Evolutionary conservation across 169 alveolate genomes (phyloP), one percentile per base, ranked within the genome.

Genomic region (Babesia ovata): DNA sequence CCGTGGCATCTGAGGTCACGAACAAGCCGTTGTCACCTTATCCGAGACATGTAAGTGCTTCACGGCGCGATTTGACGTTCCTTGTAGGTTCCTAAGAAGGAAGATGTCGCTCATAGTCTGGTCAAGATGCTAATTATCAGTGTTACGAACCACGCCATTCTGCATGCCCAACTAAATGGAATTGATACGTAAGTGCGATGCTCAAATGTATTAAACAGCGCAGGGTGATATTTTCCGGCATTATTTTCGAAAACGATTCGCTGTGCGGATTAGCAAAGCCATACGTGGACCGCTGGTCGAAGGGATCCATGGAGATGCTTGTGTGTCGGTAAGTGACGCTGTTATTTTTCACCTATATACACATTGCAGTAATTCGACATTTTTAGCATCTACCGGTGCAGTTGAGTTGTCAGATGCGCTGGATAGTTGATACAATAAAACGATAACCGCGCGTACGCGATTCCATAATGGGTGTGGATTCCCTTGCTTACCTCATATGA

Each of bases 31-130:
- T n/a, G 33, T 58, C 48, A 33, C 26, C 66, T 0, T 24, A 3
- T 19, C 29, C 48, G 39, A 3, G 19, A 50, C 11, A 67, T 16
- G 76, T 67, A 53, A 67, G 76, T 36, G 2, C 4, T 16, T 19
- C n/a, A 29, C 63, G 21, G 16, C 16, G 19, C 33, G 8, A 3
- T 44, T 22, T 8, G 0, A 33, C 11, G 7, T 9, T 53, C 21
- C 9, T 57, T 8, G 13, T 24, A 71, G 81, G 28, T 39, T 26
- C 73, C 59, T 21, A 10, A 13, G 21, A 50, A 16, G 71, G 86
- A 75, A 72, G 86, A 83, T 39, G 48, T 83, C 22, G 62, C 76
- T 12, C 39, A 58, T 28, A 70, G 85, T n/a, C 66, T 83, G 61
- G 36, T 75, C 13, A 42, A 52, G 14, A n/a, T 75, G 21, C 42